Conservation (phyloP, 768 basidiomycete species). For the Clathrus columnatus region DNA sequence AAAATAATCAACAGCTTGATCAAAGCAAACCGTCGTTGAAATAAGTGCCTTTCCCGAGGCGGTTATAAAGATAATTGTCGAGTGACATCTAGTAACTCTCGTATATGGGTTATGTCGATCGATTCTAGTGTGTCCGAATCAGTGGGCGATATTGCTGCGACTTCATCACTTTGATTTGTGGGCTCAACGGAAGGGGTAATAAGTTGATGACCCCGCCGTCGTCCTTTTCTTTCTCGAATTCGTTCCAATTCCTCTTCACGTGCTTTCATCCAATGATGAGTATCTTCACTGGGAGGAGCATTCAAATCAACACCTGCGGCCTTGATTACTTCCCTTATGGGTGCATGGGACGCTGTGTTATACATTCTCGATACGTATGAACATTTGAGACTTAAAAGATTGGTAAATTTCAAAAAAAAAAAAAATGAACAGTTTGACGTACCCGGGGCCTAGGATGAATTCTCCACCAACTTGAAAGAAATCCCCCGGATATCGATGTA, state of each 20-base stretch:
- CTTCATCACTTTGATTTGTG: background rate
- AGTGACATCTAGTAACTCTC: background rate
- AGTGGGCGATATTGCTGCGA: too few relatives aligned
- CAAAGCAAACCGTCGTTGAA: too few relatives aligned
- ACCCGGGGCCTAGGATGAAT: constrained; percentile 67
- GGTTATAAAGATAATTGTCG: background rate
- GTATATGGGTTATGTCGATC: background rate
- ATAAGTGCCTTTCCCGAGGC: background rate
- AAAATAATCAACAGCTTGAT: too few relatives aligned
- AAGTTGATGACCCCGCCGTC: constrained; percentile 15
- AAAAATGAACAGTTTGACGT: constrained; percentile 15
- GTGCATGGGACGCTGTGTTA: constrained; percentile 61
- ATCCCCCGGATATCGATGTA: constrained; percentile 76
- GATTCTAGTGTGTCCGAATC: background rate
- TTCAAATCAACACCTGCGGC: constrained; percentile 41
- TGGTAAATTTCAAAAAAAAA: background rate
- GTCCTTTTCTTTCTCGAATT: constrained; percentile 25
- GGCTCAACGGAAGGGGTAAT: background rate
- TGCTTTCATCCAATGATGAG: constrained; percentile 27
- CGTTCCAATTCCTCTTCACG: constrained; percentile 27
- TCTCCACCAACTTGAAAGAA: constrained; percentile 81
- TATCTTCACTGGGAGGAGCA: constrained; percentile 3
- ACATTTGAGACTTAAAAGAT: constrained; percentile 44
- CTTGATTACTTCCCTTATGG: constrained; percentile 58
- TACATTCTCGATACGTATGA: constrained; percentile 83